phyloP scores from a whole-genome alignment of 1,139 yeast species.

The Geotrichum cucujoidarum region DNA sequence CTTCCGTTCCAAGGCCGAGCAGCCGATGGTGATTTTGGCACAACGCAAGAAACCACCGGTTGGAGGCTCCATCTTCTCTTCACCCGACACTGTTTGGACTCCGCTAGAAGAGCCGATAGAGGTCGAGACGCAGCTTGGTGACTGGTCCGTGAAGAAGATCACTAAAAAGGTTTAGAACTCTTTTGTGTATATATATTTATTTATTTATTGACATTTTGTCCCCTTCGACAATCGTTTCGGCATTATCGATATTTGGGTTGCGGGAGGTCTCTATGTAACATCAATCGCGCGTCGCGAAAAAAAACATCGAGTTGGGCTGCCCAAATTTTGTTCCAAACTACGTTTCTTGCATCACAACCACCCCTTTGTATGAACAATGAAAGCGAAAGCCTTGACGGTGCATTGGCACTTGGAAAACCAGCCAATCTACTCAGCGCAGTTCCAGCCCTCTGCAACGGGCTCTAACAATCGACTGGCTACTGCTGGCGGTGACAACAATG shows the following conservation, averaged over 20 bases:
- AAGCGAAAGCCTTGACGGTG: slow-evolving; percentile 58
- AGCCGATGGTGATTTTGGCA: slow-evolving; percentile 21
- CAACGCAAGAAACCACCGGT: slow-evolving; percentile 16
- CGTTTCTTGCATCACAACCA: background rate
- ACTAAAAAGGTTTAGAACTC: background rate
- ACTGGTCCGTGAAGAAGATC: slow-evolving; percentile 15
- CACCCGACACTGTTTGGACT: slow-evolving; percentile 21
- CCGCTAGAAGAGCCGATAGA: slow-evolving; percentile 6
- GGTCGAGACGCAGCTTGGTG: slow-evolving; percentile 17
- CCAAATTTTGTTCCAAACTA: background rate
- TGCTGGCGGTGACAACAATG: slow-evolving; percentile 92
- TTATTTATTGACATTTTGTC: background rate
- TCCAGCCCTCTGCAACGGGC: slow-evolving; percentile 51
- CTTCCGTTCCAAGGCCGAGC: slow-evolving; percentile 11
- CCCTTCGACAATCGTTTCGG: no score
- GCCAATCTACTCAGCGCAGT: slow-evolving; percentile 79
- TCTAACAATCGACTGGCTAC: slow-evolving; percentile 57
- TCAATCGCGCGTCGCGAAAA: background rate
- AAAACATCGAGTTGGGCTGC: background rate
- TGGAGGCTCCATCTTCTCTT: slow-evolving; percentile 18
- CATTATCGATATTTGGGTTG: no score
- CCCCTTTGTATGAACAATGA: slow-evolving; percentile 38
- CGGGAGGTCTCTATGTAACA: no score
- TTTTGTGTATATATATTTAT: no score
- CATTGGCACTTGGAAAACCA: slow-evolving; percentile 80